A percentile compares a stretch with the other conserved stretches of the same genome.
Evolutionary conservation across 1,284 basidiomycete genomes (phyloP).

Genomic region (Ustilago lituana): DNA sequence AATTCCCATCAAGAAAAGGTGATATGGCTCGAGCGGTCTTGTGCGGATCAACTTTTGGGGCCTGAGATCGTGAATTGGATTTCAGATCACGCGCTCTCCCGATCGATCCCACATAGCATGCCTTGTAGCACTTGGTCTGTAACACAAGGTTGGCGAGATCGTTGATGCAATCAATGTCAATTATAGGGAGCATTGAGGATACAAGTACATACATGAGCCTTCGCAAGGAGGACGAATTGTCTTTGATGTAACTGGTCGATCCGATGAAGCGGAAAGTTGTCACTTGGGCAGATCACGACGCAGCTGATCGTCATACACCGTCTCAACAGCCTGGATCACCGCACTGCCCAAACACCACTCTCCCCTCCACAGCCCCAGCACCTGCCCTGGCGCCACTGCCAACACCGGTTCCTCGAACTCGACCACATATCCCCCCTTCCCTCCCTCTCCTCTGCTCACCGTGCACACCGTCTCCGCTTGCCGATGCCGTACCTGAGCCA

Average conservation of each 20-base stretch:
- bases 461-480: slow-evolving; percentile 74
- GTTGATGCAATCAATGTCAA: too few relatives aligned
- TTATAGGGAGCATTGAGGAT: too few relatives aligned
- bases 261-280: too few relatives aligned
- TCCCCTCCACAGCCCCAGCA: slow-evolving; percentile 77
- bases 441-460: slow-evolving; percentile 42
- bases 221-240: too few relatives aligned
- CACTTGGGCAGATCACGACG: too few relatives aligned
- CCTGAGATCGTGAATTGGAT: neutral
- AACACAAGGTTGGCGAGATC: too few relatives aligned
- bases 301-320: slow-evolving; percentile 26
- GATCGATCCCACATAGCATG: too few relatives aligned
- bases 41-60: neutral
- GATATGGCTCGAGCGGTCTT: neutral
- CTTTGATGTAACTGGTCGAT: too few relatives aligned
- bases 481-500: slow-evolving; percentile 78
- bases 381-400: slow-evolving; percentile 82
- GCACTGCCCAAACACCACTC: slow-evolving; percentile 87
- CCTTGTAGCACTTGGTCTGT: too few relatives aligned
- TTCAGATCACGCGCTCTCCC: neutral
- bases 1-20: neutral
- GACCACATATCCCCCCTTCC: slow-evolving; percentile 44
- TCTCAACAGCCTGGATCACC: slow-evolving; percentile 70
- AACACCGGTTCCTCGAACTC: slow-evolving; percentile 74
- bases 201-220: too few relatives aligned